Evolutionary conservation across 108 stramenopile genomes (phyloP).

Genomic region (Nitzschia sp.): DNA sequence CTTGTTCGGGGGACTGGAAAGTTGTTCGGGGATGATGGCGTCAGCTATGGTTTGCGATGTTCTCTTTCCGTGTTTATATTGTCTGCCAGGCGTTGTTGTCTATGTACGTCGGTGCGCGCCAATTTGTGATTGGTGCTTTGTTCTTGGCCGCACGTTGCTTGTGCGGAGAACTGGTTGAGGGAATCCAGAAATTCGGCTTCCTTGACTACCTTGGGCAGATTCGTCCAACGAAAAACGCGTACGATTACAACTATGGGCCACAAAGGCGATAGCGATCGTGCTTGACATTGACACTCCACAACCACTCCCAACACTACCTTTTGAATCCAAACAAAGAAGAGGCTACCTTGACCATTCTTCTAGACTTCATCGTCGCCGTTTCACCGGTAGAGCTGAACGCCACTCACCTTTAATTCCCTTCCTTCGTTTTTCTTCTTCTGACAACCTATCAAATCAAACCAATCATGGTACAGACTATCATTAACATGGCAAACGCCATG

Average conservation of each 20-base stretch:
- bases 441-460: not conserved
- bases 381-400: too few relatives aligned
- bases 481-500: conserved; percentile 31
- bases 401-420: too few relatives aligned
- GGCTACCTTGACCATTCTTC: too few relatives aligned
- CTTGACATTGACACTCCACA: not conserved
- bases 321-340: not conserved
- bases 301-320: not conserved
- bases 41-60: not conserved
- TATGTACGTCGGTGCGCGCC: not conserved
- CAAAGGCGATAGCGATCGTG: conserved; percentile 2
- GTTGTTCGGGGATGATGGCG: too few relatives aligned
- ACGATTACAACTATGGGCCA: not conserved
- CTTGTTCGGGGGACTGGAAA: not conserved
- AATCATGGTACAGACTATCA: conserved; percentile 29
- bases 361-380: too few relatives aligned
- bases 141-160: not conserved
- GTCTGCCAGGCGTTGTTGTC: not conserved
- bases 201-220: not conserved
- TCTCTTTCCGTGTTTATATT: not conserved
- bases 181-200: not conserved
- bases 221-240: not conserved
- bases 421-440: not conserved
- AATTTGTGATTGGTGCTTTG: not conserved
- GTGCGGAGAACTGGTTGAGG: not conserved